Base-by-base conservation (phyloP, 2,329 filamentous ascomycete species). In the Metarhizium rileyi region DNA sequence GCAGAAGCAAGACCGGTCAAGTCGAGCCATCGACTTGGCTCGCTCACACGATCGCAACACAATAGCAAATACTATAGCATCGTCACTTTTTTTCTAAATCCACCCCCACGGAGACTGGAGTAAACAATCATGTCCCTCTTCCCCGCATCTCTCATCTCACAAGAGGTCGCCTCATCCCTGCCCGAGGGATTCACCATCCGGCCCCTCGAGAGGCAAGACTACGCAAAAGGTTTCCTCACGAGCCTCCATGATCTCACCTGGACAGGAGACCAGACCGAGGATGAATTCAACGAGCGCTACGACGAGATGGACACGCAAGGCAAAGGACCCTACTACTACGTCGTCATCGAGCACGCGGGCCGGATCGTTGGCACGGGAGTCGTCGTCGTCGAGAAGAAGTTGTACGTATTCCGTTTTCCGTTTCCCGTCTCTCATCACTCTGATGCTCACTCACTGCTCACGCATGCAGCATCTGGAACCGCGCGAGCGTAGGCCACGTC, bases 341-440 rank as follows among this genome's bases (percentile, higher is more conserved):
- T 88, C 27, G 83, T 86, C 43, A 80, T 91, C 50, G 78, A 83
- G 55, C 76, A 89, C 61, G 64, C 72, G 9, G 71, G 68, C 22
- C 72, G 72, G 50, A 76, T 90, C 49, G 86, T 90, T 14, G 87
- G 83, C 6, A 90, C 86, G 0, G 87, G 87, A 0, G 81, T 81
- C 40, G 68, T 93, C 63, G 74, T 93, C 53, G 84, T 88, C 33
- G 87, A 93, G 74, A 78, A 83, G 69, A 91, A 91, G 67, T 86
- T 87, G 80, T 83, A 63, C 55, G 76, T 30, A 20, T 5, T 10
- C 27, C 33, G 33, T 4, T 33, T 25, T 16, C 14, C 10, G 5
- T 12, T 47, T 16, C 12, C 38, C 22, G 20, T 16, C 45, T 7
- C 14, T 38, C 30, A n/a, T 14, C 36, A 4, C 16, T 38, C 28